A percentile compares a stretch with the other conserved stretches of the same genome.
Conservation (phyloP, 2,329 filamentous ascomycete genomes). For the Achaetomium macrosporum region DNA sequence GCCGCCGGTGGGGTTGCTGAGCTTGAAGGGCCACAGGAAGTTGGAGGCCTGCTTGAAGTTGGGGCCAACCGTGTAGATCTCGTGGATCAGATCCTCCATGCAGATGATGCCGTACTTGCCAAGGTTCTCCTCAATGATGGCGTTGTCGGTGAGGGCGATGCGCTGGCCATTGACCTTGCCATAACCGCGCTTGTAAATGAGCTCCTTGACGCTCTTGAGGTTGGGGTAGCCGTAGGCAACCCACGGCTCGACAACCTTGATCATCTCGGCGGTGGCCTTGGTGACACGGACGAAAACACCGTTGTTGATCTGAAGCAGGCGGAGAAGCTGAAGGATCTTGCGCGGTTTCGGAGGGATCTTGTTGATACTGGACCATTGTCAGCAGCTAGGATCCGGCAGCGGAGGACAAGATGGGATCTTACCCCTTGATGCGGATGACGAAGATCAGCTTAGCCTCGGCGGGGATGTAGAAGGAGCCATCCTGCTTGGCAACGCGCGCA, state of each 20-base stretch:
- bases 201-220: slow-evolving; percentile 97
- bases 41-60: slow-evolving; percentile 99
- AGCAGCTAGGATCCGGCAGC: slow-evolving; percentile 9
- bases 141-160: slow-evolving; percentile 92
- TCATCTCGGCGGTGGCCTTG: slow-evolving; percentile 96
- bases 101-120: slow-evolving; percentile 99
- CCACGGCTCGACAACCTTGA: slow-evolving; percentile 98
- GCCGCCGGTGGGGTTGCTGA: slow-evolving; percentile 94
- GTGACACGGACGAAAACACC: slow-evolving; percentile 96
- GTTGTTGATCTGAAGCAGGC: slow-evolving; percentile 99
- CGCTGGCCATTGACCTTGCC: slow-evolving; percentile 99
- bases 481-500: slow-evolving; percentile 79
- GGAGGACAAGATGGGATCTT: slow-evolving; percentile 28
- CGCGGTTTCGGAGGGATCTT: slow-evolving; percentile 99
- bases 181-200: slow-evolving; percentile 99
- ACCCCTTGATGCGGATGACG: slow-evolving; percentile 98
- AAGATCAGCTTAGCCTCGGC: slow-evolving; percentile 97
- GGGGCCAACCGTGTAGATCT: slow-evolving; percentile 97
- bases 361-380: slow-evolving; percentile 74
- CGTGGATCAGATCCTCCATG: slow-evolving; percentile 98
- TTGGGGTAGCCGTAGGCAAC: slow-evolving; percentile 99
- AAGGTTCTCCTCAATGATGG: slow-evolving; percentile 92
- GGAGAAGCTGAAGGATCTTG: slow-evolving; percentile 99
- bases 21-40: slow-evolving; percentile 99
- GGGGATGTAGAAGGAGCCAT: slow-evolving; percentile 89